Evolutionary conservation across 2,329 filamentous ascomycete species (phyloP).

Genomic region (Sclerotinia spermophila): DNA sequence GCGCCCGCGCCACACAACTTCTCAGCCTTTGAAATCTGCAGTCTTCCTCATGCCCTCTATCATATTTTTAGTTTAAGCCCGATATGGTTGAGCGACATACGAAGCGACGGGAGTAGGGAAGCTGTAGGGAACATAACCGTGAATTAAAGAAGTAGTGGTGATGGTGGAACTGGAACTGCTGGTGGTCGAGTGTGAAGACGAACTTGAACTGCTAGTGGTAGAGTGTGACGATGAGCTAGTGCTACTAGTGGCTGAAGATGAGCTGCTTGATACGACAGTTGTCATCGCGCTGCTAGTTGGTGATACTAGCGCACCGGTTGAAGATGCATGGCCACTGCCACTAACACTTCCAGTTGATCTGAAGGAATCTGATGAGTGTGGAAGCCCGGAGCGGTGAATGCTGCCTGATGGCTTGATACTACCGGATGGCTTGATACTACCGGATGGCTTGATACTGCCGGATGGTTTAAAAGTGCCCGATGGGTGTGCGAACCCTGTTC

Average conservation of each 20-base stretch:
- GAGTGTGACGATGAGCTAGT: background rate
- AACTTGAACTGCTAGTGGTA: background rate
- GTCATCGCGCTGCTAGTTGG: background rate
- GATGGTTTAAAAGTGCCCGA: background rate
- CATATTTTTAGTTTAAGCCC: background rate
- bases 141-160: conserved; percentile 3
- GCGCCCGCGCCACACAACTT: background rate
- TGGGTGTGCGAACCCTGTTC: background rate
- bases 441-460: background rate
- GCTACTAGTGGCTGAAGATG: background rate
- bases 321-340: background rate
- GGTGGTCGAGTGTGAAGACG: background rate
- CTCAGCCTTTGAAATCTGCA: background rate
- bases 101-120: conserved; percentile 11
- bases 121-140: conserved; percentile 10
- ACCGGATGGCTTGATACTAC: background rate
- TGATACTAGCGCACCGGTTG: background rate
- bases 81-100: conserved; percentile 6
- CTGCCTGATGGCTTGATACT: background rate
- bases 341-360: background rate
- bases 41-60: background rate
- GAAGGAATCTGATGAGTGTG: conserved; percentile 2
- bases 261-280: background rate
- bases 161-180: background rate
- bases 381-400: background rate